Conservation (phyloP, 306 rosid species). For the Betula pendula region DNA sequence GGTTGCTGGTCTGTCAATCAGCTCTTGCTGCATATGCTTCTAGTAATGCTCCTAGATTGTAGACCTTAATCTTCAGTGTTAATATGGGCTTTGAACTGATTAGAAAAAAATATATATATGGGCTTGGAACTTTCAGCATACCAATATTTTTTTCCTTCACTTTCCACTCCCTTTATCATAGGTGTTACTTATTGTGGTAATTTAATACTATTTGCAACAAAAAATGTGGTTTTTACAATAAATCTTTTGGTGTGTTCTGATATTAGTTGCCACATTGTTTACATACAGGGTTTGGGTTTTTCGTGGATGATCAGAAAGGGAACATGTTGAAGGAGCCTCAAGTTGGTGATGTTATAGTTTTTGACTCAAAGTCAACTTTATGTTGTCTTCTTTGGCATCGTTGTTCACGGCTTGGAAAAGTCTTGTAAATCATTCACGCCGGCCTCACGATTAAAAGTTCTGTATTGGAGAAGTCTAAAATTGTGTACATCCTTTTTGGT, state of each 20-base stretch:
- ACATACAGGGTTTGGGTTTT: conserved; percentile 80
- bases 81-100: background rate
- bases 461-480: no score
- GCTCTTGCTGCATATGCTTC: background rate
- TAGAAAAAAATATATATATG: no score
- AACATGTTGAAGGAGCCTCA: conserved; percentile 86
- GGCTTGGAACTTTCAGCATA: background rate
- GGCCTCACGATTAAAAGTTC: no score
- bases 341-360: conserved; percentile 44
- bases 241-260: conserved; percentile 4
- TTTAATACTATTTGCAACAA: background rate
- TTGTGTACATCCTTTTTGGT: no score
- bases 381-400: background rate
- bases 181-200: background rate
- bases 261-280: conserved; percentile 17
- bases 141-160: background rate
- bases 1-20: background rate
- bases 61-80: background rate
- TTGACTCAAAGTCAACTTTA: conserved; percentile 7
- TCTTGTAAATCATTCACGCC: no score
- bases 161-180: background rate
- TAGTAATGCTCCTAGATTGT: background rate
- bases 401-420: no score
- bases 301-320: conserved; percentile 71
- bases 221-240: conserved; percentile 1